phyloP scores from a whole-genome alignment of 768 basidiomycete genomes.

The Termitomyces titanicus region DNA sequence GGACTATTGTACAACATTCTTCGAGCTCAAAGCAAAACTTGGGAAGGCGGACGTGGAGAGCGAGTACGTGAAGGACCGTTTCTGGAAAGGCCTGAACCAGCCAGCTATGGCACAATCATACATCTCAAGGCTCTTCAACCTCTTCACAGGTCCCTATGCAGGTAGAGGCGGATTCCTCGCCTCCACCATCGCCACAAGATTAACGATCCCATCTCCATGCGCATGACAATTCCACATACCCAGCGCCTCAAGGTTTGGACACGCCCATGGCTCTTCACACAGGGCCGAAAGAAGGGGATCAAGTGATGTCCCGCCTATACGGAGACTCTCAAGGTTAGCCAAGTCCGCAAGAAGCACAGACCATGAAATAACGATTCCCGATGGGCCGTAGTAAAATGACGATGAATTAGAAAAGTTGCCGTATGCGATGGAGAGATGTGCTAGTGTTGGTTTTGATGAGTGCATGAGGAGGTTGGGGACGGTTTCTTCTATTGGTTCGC shows the following conservation, averaged over 20 bases:
- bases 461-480: constrained; percentile 58
- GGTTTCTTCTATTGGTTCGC: constrained; percentile 75
- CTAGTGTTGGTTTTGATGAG: constrained; percentile 54
- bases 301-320: constrained; percentile 61
- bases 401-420: constrained; percentile 32
- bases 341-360: constrained; percentile 56
- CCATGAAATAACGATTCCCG: constrained; percentile 63
- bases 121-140: constrained; percentile 58
- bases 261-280: constrained; percentile 53
- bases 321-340: constrained; percentile 52
- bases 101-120: constrained; percentile 64
- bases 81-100: too few relatives aligned
- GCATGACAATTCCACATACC: constrained; percentile 63
- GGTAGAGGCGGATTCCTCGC: constrained; percentile 53
- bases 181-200: constrained; percentile 71
- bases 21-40: too few relatives aligned
- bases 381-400: constrained; percentile 56
- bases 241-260: constrained; percentile 57
- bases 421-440: constrained; percentile 62
- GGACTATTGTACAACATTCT: too few relatives aligned
- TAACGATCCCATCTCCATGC: constrained; percentile 60
- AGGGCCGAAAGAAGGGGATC: constrained; percentile 61
- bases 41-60: too few relatives aligned
- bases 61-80: too few relatives aligned
- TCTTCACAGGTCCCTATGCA: constrained; percentile 32